Conservation (phyloP, 306 rosid species). For the Fragaria vesca region DNA sequence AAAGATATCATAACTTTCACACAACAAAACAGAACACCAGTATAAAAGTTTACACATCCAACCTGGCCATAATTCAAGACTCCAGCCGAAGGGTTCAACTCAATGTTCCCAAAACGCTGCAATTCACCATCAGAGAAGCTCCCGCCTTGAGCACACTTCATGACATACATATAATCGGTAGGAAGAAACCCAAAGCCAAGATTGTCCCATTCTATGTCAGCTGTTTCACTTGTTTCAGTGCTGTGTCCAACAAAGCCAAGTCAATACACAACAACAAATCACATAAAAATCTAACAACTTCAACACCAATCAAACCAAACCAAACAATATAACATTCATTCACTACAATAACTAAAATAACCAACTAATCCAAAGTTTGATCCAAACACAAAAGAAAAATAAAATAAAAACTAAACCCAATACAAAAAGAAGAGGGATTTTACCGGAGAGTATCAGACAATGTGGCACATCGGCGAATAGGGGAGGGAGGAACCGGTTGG, state of each 20-base stretch:
- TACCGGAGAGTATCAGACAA: constrained; percentile 53
- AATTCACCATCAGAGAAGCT: constrained; percentile 74
- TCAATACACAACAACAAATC: constrained; percentile 4
- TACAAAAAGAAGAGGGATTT: neutral
- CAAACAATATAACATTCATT: neutral
- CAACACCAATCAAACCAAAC: neutral
- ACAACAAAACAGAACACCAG: neutral
- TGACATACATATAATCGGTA: constrained; percentile 85
- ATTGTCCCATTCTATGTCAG: constrained; percentile 81
- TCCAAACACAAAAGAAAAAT: neutral
- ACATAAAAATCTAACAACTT: neutral
- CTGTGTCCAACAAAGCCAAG: constrained; percentile 17
- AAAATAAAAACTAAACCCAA: neutral
- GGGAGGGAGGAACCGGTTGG: constrained; percentile 36
- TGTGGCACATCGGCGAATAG: constrained; percentile 35
- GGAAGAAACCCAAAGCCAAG: constrained; percentile 76
- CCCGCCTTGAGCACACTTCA: constrained; percentile 68
- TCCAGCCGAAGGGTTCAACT: constrained; percentile 85
- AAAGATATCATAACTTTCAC: neutral
- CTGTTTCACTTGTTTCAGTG: constrained; percentile 50
- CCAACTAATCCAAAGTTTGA: neutral
- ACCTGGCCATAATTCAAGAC: constrained; percentile 96
- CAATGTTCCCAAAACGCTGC: constrained; percentile 85
- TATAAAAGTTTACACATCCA: neutral
- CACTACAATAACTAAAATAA: neutral